Evolutionary conservation across 768 basidiomycete species (phyloP), one percentile per base, ranked within the genome.

Genomic region (Suillus lakei): DNA sequence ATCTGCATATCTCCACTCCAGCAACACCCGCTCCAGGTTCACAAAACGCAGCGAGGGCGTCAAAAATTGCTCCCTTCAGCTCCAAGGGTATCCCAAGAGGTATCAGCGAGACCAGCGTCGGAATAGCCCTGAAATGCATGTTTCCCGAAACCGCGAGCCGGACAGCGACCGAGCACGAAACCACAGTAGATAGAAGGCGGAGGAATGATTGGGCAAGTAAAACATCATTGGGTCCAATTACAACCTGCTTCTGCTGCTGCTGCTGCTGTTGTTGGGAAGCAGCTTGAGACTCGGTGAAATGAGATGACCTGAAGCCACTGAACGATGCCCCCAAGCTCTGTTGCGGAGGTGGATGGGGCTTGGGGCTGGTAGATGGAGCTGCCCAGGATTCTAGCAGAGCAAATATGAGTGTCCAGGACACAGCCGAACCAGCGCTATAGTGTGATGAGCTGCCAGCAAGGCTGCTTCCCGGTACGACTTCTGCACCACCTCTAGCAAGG

Each of bases 51-150:
- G 91, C 85, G 9, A 96, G 80, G 0, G 93, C 87, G 48, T 92
- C 88, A 67, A 96, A 92, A 4, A 96, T 79, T 0, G 91, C 88
- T 6, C 93, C 95, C 69, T 97, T 97, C 59, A 97, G 82, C 70
- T 96, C 93, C n/a, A 96, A 82, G 1, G 95, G 93, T n/a, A 96
- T 84, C 13, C 89, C 84, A 1, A 93, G 83, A 3, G 92, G 91
- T 58, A 95, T 85, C 38, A 97, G 85, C 0, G 89, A 86, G 38
- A 96, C 84, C 4, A 97, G 80, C 0, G 92, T 91, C 1, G 89
- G 89, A 66, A 97, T 87, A 0, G 93, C 93, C 53, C 91, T 88
- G 78, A 95, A 93, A 32, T 91, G 88, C 2, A 85, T 84, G 73
- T 93, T 91, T 34, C 89, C 85, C 26, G 90, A 85, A 15, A 97